Conservation (phyloP, 768 basidiomycete genomes). For the Naematelia encephala region DNA sequence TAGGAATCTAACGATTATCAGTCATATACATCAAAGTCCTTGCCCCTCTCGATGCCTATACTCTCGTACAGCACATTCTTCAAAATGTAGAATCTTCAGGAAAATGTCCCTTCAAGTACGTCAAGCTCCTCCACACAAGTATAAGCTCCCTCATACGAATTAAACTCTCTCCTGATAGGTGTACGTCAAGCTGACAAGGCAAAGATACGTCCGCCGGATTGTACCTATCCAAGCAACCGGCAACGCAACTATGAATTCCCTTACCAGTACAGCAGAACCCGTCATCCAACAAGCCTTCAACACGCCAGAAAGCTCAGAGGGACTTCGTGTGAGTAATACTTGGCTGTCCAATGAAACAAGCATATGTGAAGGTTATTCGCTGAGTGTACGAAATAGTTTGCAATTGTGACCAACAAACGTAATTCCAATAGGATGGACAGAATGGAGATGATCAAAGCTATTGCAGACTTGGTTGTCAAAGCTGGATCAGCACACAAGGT, state of each 20-base stretch:
- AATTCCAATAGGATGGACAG: constrained; percentile 31
- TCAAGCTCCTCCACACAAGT: neutral
- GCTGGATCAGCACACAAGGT: constrained; percentile 29
- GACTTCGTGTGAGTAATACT: constrained; percentile 27
- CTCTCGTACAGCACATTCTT: constrained; percentile 27
- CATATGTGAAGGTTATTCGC: neutral
- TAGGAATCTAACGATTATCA: constrained; percentile 5
- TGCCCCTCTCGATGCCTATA: constrained; percentile 30
- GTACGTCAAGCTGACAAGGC: too few relatives aligned
- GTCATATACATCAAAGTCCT: constrained; percentile 38
- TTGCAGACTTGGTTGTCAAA: constrained; percentile 30
- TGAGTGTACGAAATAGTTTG: constrained; percentile 30
- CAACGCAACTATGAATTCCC: constrained; percentile 25
- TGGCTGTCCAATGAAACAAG: constrained; percentile 1
- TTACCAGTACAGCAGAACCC: constrained; percentile 14
- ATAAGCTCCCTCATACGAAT: too few relatives aligned
- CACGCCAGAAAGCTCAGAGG: constrained; percentile 15
- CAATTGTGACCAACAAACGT: constrained; percentile 24
- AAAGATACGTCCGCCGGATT: constrained; percentile 28
- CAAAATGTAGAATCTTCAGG: constrained; percentile 31
- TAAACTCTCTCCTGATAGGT: too few relatives aligned
- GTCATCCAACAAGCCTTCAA: constrained; percentile 20
- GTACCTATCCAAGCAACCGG: constrained; percentile 29
- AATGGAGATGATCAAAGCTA: constrained; percentile 34
- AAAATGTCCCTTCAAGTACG: constrained; percentile 31